Base-by-base conservation (phyloP, 441 rosid species). In the Biscutella laevigata region DNA sequence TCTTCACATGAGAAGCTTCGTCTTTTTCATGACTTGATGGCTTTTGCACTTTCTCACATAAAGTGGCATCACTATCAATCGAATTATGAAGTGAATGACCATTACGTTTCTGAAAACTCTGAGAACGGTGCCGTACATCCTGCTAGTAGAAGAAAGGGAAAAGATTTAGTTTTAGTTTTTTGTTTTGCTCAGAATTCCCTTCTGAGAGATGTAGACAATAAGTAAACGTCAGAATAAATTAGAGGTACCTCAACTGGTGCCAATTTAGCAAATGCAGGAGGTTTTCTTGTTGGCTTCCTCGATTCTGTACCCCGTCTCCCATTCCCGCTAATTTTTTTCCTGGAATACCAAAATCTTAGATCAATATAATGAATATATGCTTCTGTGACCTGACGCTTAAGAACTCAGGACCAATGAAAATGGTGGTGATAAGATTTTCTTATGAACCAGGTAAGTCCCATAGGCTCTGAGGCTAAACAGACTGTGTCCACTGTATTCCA, bases 1-100 rank as follows among this genome's bases (percentile, higher is more conserved):
- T 80, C 80, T 89, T 89, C 33, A 67, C 78, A 61, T 89, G 94
- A 61, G 74, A 71, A 60, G 74, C 70, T 66, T 82, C 91, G 25
- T 80, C 86, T 26, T 59, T 42, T 43, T 72, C 70, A 39, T 79
- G 73, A 42, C 53, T 68, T 21, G 81, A 75, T 59, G 67, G 72
- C 46, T 79, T 84, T 39, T 64, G 70, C 28, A 68, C 62, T 13
- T 78, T 83, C 51, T 69, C 71, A 44, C 66, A 71, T 33, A 65
- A 59, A 40, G 45, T 66, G 36, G 28, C 61, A 29, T 73, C 71
- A 26, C 67, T 73, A 52, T 78, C 87, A 50, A 72, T 74, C 10
- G 72, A 60, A 46, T 40, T 64, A 40, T 70, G 70, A 14, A 61
- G 43, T 35, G 58, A 62, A 42, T 62, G 71, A 35, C 73, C 78